A percentile compares a stretch with the other conserved stretches of the same genome.
phyloP scores from a whole-genome alignment of 192 early-diverging fungal species.

The Gigaspora rosea region DNA sequence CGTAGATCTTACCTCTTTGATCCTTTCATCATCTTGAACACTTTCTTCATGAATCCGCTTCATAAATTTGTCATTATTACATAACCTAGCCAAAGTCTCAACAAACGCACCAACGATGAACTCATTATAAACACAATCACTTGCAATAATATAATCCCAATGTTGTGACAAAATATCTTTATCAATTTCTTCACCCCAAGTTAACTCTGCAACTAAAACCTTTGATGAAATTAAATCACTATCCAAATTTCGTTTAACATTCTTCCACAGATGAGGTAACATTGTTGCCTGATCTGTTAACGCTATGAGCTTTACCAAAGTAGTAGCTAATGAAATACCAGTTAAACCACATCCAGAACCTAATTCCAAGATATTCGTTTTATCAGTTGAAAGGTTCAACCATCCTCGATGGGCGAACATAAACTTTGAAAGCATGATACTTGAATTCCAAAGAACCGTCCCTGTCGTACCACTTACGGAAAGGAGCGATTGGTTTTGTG shows the following conservation, averaged over 20 bases:
- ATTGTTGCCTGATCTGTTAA: constrained; percentile 48
- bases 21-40: neutral
- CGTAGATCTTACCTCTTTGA: constrained; percentile 25
- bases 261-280: constrained; percentile 45
- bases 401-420: constrained; percentile 26
- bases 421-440: constrained; percentile 47
- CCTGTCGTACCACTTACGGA: constrained; percentile 49
- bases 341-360: constrained; percentile 50
- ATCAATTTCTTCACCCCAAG: constrained; percentile 43
- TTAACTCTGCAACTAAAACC: constrained; percentile 36
- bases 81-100: constrained; percentile 33
- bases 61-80: neutral
- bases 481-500: constrained; percentile 37
- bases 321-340: constrained; percentile 42
- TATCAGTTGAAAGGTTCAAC: constrained; percentile 34
- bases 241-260: constrained; percentile 45
- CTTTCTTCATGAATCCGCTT: too few relatives aligned
- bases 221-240: constrained; percentile 28
- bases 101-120: constrained; percentile 41
- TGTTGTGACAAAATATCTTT: constrained; percentile 36
- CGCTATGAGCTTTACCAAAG: constrained; percentile 41
- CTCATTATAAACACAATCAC: constrained; percentile 52
- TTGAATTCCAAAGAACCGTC: constrained; percentile 49
- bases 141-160: constrained; percentile 42
- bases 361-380: constrained; percentile 41